phyloP scores from a whole-genome alignment of 495 filamentous ascomycete genomes.

The Barbatosphaeria neglecta region DNA sequence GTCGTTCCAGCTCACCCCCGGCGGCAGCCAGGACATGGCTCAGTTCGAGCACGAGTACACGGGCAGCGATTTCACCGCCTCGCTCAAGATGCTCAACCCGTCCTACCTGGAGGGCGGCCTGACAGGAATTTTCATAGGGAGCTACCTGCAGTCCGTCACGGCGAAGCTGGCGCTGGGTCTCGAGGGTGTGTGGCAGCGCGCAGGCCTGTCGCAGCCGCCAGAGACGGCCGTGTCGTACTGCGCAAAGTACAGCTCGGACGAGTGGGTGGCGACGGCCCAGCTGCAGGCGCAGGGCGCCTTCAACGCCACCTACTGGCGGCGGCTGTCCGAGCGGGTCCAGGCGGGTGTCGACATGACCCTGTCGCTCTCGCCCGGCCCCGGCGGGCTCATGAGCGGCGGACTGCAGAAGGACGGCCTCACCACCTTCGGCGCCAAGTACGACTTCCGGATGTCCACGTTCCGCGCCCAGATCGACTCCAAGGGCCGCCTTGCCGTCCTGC shows the following conservation, averaged over 20 bases:
- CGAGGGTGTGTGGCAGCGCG: slow-evolving; percentile 87
- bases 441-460: slow-evolving; percentile 90
- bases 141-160: slow-evolving; percentile 88
- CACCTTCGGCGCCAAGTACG: slow-evolving; percentile 91
- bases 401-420: slow-evolving; percentile 75
- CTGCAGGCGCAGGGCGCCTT: slow-evolving; percentile 72
- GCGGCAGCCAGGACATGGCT: slow-evolving; percentile 58
- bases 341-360: slow-evolving; percentile 93
- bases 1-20: slow-evolving; percentile 65
- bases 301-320: slow-evolving; percentile 90
- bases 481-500: slow-evolving; percentile 80
- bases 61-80: slow-evolving; percentile 83
- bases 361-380: slow-evolving; percentile 55
- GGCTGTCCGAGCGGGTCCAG: slow-evolving; percentile 88
- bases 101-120: slow-evolving; percentile 80
- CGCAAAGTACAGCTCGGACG: slow-evolving; percentile 74
- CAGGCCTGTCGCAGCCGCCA: slow-evolving; percentile 62
- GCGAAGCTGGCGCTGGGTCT: slow-evolving; percentile 78
- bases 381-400: slow-evolving; percentile 57
- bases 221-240: slow-evolving; percentile 79
- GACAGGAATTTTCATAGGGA: slow-evolving; percentile 89
- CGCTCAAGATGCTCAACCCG: slow-evolving; percentile 87
- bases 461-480: slow-evolving; percentile 90
- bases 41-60: slow-evolving; percentile 90
- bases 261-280: slow-evolving; percentile 86